These are phyloP conservation scores for Eucalyptus melliodora DNA, from an alignment of 345 rosid genomes.

Conservation along the genomic window DNA sequence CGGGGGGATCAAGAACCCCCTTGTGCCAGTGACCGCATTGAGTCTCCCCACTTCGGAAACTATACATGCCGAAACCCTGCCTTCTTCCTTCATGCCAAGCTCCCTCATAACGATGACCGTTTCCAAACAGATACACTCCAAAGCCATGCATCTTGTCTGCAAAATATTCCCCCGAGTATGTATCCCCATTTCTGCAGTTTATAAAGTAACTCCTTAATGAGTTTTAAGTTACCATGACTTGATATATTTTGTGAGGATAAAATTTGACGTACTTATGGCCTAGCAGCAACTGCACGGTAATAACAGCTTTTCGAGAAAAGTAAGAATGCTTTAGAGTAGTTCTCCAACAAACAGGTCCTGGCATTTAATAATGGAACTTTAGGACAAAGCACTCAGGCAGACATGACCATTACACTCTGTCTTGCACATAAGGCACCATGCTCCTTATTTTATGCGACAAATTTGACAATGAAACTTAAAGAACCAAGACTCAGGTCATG, in stretches of 20 bases:
- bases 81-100: slow-evolving; percentile 93
- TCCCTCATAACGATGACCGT: slow-evolving; percentile 73
- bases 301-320: neutral
- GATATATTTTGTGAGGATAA: neutral
- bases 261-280: neutral
- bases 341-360: neutral
- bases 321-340: neutral
- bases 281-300: neutral
- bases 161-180: slow-evolving; percentile 75
- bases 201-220: neutral
- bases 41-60: slow-evolving; percentile 67
- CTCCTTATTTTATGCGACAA: neutral
- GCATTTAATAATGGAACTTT: neutral
- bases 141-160: slow-evolving; percentile 83
- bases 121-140: slow-evolving; percentile 68
- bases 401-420: neutral
- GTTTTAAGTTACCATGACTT: neutral
- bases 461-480: neutral
- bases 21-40: slow-evolving; percentile 77
- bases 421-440: neutral
- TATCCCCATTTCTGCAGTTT: slow-evolving; percentile 45
- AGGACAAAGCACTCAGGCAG: neutral
- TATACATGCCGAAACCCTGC: slow-evolving; percentile 80
- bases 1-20: slow-evolving; percentile 21
- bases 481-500: neutral